Conservation (phyloP, 73 alveolate genomes). For the Paramecium bursaria region DNA sequence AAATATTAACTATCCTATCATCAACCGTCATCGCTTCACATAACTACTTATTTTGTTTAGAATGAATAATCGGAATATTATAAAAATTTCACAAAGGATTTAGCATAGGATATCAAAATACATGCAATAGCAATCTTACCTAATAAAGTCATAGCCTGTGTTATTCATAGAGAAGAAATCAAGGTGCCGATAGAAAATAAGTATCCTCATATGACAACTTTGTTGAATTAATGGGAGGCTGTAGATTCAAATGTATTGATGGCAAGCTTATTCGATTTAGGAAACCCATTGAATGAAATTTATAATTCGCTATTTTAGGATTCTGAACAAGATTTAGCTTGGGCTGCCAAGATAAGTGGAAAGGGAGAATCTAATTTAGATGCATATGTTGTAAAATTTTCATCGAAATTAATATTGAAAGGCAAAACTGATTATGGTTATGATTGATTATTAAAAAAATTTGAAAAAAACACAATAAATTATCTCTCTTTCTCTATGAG, state of each 20-base stretch:
- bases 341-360: conserved; percentile 8
- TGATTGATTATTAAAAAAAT: no score
- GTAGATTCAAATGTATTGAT: conserved; percentile 50
- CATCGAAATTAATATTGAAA: neutral
- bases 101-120: conserved; percentile 16
- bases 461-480: no score
- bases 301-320: conserved; percentile 12
- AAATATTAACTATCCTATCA: conserved; percentile 7
- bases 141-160: conserved; percentile 51
- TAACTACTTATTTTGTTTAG: conserved; percentile 29
- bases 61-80: conserved; percentile 50
- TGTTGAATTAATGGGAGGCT: conserved; percentile 40
- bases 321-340: neutral
- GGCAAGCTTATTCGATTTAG: conserved; percentile 18
- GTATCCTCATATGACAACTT: conserved; percentile 44
- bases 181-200: conserved; percentile 43
- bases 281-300: conserved; percentile 22
- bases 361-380: conserved; percentile 26
- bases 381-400: conserved; percentile 53
- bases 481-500: no score
- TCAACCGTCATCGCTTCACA: conserved; percentile 33
- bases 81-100: neutral
- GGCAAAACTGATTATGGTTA: conserved; percentile 46
- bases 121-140: conserved; percentile 38
- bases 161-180: conserved; percentile 15